phyloP scores from a whole-genome alignment of 2,329 filamentous ascomycete species.

The Spiromastix sp. region DNA sequence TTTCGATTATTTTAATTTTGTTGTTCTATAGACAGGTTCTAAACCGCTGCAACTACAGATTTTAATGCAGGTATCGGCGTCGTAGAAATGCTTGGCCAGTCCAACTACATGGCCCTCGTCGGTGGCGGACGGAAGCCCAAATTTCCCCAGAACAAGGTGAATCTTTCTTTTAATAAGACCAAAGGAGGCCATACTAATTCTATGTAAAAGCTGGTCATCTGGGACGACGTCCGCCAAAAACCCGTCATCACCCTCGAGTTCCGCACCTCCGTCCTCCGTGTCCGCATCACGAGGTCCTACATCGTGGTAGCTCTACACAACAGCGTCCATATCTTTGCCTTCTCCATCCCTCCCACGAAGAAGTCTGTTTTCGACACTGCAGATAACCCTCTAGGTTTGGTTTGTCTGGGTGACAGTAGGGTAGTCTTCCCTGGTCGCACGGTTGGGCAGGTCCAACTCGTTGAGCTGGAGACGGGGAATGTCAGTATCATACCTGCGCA shows the following conservation, averaged over 20 bases:
- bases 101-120: constrained; percentile 80
- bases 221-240: constrained; percentile 76
- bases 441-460: constrained; percentile 77
- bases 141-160: constrained; percentile 74
- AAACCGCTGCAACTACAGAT: no score
- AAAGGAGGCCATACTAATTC: background rate
- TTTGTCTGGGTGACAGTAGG: constrained; percentile 61
- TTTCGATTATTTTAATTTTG: no score
- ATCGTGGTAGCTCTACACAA: constrained; percentile 76
- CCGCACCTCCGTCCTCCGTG: constrained; percentile 66
- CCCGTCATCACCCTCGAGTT: constrained; percentile 68
- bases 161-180: constrained; percentile 5
- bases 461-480: constrained; percentile 65
- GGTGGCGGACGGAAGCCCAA: constrained; percentile 79
- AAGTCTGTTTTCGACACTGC: constrained; percentile 73
- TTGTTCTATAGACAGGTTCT: no score
- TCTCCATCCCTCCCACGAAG: constrained; percentile 60
- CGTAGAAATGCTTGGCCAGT: constrained; percentile 76
- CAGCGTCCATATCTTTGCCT: constrained; percentile 69
- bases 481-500: constrained; percentile 94
- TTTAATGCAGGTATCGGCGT: constrained; percentile 75
- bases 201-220: constrained; percentile 57
- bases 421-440: constrained; percentile 83
- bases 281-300: constrained; percentile 64
- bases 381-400: constrained; percentile 72